Base-by-base conservation (phyloP, 257 asterid genomes). In the Salvia splendens region DNA sequence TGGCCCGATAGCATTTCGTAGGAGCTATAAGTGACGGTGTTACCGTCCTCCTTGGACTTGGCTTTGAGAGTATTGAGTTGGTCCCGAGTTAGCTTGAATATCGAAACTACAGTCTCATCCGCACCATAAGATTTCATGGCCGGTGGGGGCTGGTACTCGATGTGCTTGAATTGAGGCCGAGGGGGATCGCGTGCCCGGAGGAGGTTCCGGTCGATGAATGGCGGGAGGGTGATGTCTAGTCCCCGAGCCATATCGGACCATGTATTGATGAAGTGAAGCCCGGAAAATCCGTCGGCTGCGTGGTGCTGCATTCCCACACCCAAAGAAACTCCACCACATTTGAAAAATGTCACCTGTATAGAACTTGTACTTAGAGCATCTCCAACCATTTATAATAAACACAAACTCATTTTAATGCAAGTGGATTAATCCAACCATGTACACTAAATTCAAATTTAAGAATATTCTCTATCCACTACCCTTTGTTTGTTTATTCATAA, bases 171-270 rank as follows among this genome's bases (percentile, higher is more conserved):
- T 8, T 80, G 89, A 3, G 97, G 97, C 35, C 48, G 85, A 4
- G 99, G 95, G 6, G 96, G 95, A 35, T 94, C 96, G 3, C 91
- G 91, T 0, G 97, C 95, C 0, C 81, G 80, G 74, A 94, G 95
- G 55, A 88, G 95, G 61, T 95, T 88, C 6, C 99, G 84, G 71
- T 94, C 95, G 55, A 90, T 94, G 85, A 86, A 91, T 0, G 95
- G 99, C 3, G 83, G 77, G 77, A 82, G 35, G 6, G 89, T 80
- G 40, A 90, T 56, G 74, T 84, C 88, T 14, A 86, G 87, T 10
- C 96, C 96, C 0, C 96, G 91, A n/a, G 99, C 92, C 89, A 88
- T 84, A 28, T 94, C 96, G 14, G 99, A 86, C 99, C 99, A 91
- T 45, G 99, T 74, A 76, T 91, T 91, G 83, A 91, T 84, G 84